Evolutionary conservation across 768 basidiomycete species (phyloP).

Genomic region (Boletus tomentosulus): DNA sequence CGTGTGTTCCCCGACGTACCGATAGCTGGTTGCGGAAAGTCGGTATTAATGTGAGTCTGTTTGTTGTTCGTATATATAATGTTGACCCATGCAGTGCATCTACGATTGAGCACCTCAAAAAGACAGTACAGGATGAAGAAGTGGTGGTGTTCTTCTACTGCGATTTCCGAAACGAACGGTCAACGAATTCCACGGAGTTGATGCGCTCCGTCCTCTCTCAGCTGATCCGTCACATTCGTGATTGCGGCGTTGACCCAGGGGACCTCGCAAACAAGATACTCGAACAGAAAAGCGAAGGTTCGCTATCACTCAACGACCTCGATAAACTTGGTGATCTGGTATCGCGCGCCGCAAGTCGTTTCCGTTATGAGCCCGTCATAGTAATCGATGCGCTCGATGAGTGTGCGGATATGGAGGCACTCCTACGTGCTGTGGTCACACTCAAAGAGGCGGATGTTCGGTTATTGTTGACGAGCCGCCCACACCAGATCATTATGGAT

Average conservation of each 20-base stretch:
- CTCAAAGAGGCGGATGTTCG: not conserved
- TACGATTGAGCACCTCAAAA: not conserved
- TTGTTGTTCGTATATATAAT: not conserved
- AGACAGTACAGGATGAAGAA: not conserved
- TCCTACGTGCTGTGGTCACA: not conserved
- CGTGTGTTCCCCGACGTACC: too few species aligned
- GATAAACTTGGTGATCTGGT: not conserved
- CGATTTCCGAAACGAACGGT: conserved; percentile 1
- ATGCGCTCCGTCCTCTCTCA: conserved; percentile 4
- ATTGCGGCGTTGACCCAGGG: not conserved
- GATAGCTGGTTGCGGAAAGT: conserved; percentile 1
- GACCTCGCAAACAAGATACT: not conserved
- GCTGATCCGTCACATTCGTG: not conserved
- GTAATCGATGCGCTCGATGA: conserved; percentile 9
- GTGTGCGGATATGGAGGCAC: not conserved
- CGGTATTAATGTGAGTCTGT: not conserved
- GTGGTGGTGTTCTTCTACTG: conserved; percentile 2
- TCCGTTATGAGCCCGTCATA: not conserved
- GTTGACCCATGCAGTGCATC: not conserved
- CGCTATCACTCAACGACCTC: not conserved
- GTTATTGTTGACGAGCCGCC: conserved; percentile 1
- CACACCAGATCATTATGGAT: not conserved
- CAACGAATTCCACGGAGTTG: not conserved
- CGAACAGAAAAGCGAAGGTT: not conserved
- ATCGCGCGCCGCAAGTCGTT: not conserved